Evolutionary conservation across 2,329 filamentous ascomycete genomes (phyloP), one percentile per base, ranked within the genome.

Genomic region (Passalora sequoiae): DNA sequence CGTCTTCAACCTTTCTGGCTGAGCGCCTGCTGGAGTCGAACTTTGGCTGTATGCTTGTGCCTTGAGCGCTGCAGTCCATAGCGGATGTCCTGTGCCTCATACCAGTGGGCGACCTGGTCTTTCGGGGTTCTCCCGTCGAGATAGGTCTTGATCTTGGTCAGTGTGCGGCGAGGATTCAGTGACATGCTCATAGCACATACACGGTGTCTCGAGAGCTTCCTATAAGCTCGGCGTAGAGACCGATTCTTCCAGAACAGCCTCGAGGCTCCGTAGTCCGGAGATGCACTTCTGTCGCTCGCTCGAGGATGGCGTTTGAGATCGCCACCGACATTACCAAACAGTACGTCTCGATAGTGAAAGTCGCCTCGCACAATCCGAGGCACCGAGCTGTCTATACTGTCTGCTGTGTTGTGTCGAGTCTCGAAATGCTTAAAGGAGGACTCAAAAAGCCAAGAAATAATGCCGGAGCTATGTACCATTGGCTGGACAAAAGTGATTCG

Each of bases 31-130:
- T 75, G 68, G 12, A 84, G 62, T 2, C 78, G 66, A 65, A 79
- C 73, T 43, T 78, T 76, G 7, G 78, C 78, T 0, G 72, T 70
- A 16, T 75, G 71, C 61, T 82, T 82, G 32, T 70, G 69, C 54
- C 77, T 78, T 13, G 75, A 77, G 0, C 71, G 69, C 5, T 66
- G 67, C 0, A 83, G 66, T 1, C 76, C 78, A 61, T 82, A 83
- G 61, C 83, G 80, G 3, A 79, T 61, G 8, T 82, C 68, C 49
- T 83, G 78, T 0, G 79, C 77, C 49, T 78, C 72, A 45, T 78
- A 83, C 74, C 74, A 83, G 50, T 81, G 76, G 1, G 69, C 77
- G 1, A 77, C 71, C 31, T 70, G 71, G 53, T 81, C 75, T 32
- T 72, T 68, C 25, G 40, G 17, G 7, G 38, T 40, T 36, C 46